Evolutionary conservation across 108 stramenopile genomes (phyloP).

Genomic region (Nitzschia sp.): DNA sequence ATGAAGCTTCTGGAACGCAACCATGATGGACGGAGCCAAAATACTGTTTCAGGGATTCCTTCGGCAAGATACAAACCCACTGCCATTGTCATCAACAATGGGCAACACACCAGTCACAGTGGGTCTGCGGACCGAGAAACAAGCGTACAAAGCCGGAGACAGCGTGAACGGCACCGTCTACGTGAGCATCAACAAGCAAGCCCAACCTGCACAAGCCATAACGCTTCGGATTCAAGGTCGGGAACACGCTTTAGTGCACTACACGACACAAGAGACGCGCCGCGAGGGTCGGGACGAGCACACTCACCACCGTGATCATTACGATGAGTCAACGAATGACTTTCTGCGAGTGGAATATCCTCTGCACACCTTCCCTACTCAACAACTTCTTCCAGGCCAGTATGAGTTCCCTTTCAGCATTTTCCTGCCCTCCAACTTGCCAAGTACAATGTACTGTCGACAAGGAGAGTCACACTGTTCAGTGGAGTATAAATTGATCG

Average conservation of each 20-base stretch:
- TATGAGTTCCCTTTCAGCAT: constrained; percentile 31
- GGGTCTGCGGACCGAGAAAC: constrained; percentile 16
- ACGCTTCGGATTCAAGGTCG: constrained; percentile 2
- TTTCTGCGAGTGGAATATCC: constrained; percentile 25
- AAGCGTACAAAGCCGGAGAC: not conserved
- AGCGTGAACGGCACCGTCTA: constrained; percentile 24
- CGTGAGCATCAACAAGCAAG: not conserved
- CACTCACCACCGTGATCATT: constrained; percentile 19
- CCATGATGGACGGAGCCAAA: too few species aligned
- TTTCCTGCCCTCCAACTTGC: constrained; percentile 13
- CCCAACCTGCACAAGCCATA: constrained; percentile 1
- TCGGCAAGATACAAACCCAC: too few species aligned
- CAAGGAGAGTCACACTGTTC: constrained; percentile 9
- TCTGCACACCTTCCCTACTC: constrained; percentile 5
- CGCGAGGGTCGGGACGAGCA: not conserved
- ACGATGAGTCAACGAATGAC: constrained; percentile 10
- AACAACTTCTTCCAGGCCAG: constrained; percentile 17
- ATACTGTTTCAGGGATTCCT: too few species aligned
- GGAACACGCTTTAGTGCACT: constrained; percentile 14
- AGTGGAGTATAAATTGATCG: constrained; percentile 17
- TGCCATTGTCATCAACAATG: too few species aligned
- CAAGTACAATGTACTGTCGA: constrained; percentile 15
- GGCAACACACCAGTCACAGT: constrained; percentile 33
- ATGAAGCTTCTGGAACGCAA: too few species aligned
- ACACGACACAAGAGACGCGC: constrained; percentile 5